Conservation (phyloP, 176 grass and related monocot genomes). For the Oropetium thomaeum region DNA sequence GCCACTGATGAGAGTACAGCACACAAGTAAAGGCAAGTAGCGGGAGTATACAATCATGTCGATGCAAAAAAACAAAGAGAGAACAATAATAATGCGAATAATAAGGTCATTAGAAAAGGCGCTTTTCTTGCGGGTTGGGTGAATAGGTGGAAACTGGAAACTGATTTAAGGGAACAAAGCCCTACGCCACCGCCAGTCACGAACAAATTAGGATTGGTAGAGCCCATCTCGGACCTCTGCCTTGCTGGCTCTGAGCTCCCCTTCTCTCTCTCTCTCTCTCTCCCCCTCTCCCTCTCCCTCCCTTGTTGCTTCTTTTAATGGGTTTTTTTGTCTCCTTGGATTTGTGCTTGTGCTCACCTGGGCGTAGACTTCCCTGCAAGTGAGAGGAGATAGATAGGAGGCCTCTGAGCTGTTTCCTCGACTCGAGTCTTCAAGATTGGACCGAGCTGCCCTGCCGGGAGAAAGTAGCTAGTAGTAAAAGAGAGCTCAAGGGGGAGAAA, state of each 20-base stretch:
- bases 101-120: slow-evolving; percentile 23
- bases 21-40: neutral
- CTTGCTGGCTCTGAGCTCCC: slow-evolving; percentile 52
- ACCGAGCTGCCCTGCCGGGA: slow-evolving; percentile 29
- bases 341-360: slow-evolving; percentile 40
- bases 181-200: slow-evolving; percentile 24
- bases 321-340: slow-evolving; percentile 51
- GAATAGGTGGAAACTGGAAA: slow-evolving; percentile 17
- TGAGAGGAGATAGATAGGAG: slow-evolving; percentile 12
- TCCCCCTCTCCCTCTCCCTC: neutral
- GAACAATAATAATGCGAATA: no score
- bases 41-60: neutral
- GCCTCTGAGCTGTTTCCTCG: slow-evolving; percentile 31
- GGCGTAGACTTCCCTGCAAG: slow-evolving; percentile 14
- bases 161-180: slow-evolving; percentile 34
- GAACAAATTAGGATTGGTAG: slow-evolving; percentile 61
- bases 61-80: neutral
- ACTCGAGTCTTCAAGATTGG: slow-evolving; percentile 29
- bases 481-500: slow-evolving; percentile 1
- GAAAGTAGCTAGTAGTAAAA: slow-evolving; percentile 27
- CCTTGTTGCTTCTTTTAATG: slow-evolving; percentile 41
- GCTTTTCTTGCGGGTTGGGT: slow-evolving; percentile 36
- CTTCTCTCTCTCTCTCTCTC: neutral
- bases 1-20: neutral
- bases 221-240: slow-evolving; percentile 58